Percentiles rank a stretch among this genome's conserved stretches.
These are phyloP conservation scores for Pilatotrama ljubarskyi DNA, from an alignment of 768 basidiomycete genomes.

Conservation along the genomic window DNA sequence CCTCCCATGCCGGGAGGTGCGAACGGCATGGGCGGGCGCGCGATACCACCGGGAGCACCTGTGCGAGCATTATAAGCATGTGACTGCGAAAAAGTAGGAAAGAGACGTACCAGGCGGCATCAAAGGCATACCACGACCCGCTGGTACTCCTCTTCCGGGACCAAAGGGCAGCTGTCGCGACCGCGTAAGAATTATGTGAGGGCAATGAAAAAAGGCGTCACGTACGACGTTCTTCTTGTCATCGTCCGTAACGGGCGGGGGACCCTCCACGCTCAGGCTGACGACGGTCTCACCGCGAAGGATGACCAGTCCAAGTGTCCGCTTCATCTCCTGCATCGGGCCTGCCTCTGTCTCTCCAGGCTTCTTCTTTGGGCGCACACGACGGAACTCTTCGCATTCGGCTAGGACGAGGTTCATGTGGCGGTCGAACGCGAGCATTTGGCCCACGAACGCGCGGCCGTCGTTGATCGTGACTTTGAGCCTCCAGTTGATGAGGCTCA, in stretches of 20 bases:
- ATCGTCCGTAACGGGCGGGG: constrained; percentile 87
- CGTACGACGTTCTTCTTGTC: constrained; percentile 82
- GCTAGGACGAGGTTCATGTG: constrained; percentile 99
- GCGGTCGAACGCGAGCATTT: constrained; percentile 99
- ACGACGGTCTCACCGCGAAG: constrained; percentile 96
- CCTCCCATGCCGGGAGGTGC: constrained; percentile 80
- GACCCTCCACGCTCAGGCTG: constrained; percentile 92
- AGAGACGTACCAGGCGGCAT: constrained; percentile 72
- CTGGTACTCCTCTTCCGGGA: constrained; percentile 93
- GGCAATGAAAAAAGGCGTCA: constrained; percentile 17
- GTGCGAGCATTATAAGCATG: constrained; percentile 2
- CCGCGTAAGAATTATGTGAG: constrained; percentile 19
- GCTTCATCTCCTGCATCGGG: constrained; percentile 91
- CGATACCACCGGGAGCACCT: constrained; percentile 62
- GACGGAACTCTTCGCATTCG: constrained; percentile 97
- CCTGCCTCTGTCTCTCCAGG: constrained; percentile 69
- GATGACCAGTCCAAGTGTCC: constrained; percentile 94
- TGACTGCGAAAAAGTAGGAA: constrained; percentile 10
- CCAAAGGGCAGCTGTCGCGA: constrained; percentile 71
- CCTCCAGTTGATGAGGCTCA: constrained; percentile 95
- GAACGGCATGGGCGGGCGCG: constrained; percentile 71
- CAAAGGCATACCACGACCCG: constrained; percentile 97
- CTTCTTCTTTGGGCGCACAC: constrained; percentile 91
- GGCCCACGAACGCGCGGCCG: constrained; percentile 91
- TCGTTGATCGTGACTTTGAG: constrained; percentile 97